Conservation (phyloP, 441 rosid genomes). For the Eruca vesicaria region DNA sequence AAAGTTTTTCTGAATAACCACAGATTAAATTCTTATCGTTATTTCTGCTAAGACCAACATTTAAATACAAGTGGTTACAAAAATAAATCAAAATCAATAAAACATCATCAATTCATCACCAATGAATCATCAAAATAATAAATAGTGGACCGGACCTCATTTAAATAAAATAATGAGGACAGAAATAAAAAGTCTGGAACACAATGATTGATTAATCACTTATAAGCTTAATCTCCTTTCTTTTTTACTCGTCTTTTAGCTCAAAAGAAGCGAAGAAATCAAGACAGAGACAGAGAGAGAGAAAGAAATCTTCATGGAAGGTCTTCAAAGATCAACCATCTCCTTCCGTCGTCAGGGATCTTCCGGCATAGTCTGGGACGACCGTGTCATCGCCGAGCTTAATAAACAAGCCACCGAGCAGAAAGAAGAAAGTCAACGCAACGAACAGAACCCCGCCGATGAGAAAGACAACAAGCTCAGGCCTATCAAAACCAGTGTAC, state of each 20-base stretch:
- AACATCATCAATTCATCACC: conserved; percentile 2
- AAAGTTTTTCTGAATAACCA: too few relatives aligned
- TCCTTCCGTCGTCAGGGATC: conserved; percentile 72
- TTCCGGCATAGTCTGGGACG: conserved; percentile 72
- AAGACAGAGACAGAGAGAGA: background rate
- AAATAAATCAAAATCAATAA: background rate
- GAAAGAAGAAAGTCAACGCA: conserved; percentile 31
- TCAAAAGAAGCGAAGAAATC: conserved; percentile 6
- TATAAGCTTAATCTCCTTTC: conserved; percentile 35
- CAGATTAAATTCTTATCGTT: background rate
- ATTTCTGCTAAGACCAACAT: background rate
- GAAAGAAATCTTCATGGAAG: conserved; percentile 34
- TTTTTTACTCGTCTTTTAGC: conserved; percentile 43
- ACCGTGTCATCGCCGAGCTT: conserved; percentile 56
- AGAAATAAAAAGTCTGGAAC: conserved; percentile 25
- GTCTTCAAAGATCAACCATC: conserved; percentile 56
- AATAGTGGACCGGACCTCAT: conserved; percentile 37
- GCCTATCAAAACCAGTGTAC: conserved; percentile 39
- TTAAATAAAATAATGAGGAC: conserved; percentile 52
- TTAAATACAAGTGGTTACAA: background rate
- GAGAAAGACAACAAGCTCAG: conserved; percentile 39
- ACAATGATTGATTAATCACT: conserved; percentile 38
- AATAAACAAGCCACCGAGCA: conserved; percentile 31
- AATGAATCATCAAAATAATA: background rate
- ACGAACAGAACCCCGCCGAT: conserved; percentile 22